These are phyloP conservation scores for Mitragyna speciosa DNA, from an alignment of 257 asterid genomes.

Conservation along the genomic window DNA sequence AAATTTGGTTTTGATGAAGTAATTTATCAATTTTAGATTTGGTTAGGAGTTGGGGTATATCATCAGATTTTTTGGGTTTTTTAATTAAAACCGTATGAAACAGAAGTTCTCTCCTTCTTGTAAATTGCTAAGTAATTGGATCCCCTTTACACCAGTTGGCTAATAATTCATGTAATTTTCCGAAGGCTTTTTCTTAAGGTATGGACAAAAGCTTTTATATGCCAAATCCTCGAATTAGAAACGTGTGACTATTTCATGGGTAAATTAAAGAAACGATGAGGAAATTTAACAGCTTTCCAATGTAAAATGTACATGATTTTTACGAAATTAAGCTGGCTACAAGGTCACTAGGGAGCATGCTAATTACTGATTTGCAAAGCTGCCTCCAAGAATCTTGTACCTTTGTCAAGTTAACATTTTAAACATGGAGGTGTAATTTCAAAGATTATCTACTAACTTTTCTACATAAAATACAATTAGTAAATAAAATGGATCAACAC, in stretches of 20 bases:
- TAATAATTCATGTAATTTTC: neutral
- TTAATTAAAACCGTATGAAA: too few relatives aligned
- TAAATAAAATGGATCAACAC: too few relatives aligned
- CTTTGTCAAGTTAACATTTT: neutral
- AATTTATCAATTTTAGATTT: neutral
- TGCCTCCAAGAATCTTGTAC: neutral
- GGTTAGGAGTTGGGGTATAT: neutral
- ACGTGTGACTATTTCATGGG: neutral
- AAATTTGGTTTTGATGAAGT: too few relatives aligned
- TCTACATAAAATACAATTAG: neutral
- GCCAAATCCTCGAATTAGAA: neutral
- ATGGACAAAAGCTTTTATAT: neutral
- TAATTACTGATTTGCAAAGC: neutral
- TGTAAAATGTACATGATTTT: neutral
- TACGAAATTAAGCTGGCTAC: neutral
- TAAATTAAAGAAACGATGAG: neutral
- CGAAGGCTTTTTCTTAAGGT: conserved; percentile 8
- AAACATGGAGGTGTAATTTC: neutral
- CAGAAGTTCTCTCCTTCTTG: neutral
- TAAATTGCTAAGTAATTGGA: conserved; percentile 4
- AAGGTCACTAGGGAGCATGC: conserved; percentile 1
- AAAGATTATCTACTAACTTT: neutral
- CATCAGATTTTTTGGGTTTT: neutral
- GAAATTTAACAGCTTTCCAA: neutral
- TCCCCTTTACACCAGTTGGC: neutral